Evolutionary conservation across 2,329 filamentous ascomycete species (phyloP), one percentile per base, ranked within the genome.

Genomic region (Aquanectria penicillioides): DNA sequence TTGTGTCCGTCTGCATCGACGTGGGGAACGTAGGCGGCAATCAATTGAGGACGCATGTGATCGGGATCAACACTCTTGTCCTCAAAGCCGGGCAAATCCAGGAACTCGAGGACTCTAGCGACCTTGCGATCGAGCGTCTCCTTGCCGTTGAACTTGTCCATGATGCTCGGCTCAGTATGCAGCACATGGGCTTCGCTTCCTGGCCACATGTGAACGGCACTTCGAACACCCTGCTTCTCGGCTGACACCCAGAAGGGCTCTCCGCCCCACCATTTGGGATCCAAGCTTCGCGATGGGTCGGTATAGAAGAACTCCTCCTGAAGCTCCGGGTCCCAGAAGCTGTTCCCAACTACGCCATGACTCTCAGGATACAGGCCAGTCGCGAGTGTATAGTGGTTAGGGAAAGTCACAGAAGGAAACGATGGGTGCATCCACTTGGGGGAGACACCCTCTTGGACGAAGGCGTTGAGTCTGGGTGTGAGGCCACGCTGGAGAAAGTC

Each of bases 131-230:
- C 74, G 2, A 99, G 82, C 26, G 80, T 73, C 77, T 97, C 94
- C 1, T 89, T 85, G 8, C 87, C 89, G 66, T 97, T 94, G 78
- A 86, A 99, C 68, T 88, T 89, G 78, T 98, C 95, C 44, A 98
- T 75, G 69, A 92, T 92, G 9, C 87, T 89, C 3, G 94, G 92
- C 62, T 94, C 88, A 15, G 89, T 80, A n/a, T 83, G 81, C 11
- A 87, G 82, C 60, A 97, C 90, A 73, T 93, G 89, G 6, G 94
- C 94, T 77, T 99, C 95, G 37, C 92, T 96, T 2, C 95, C 95
- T 2, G 95, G 95, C 95, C 95, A 99, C 95, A 99, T 99, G 74
- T 99, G 95, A 22, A 99, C 88, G 1, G 93, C 95, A 25, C 89
- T 88, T 55, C 86, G 86, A 26, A 96, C 81, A 6, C 90, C 90